Evolutionary conservation across 305 asterid genomes (phyloP).

Genomic region (Fraxinus xanthoxyloides): DNA sequence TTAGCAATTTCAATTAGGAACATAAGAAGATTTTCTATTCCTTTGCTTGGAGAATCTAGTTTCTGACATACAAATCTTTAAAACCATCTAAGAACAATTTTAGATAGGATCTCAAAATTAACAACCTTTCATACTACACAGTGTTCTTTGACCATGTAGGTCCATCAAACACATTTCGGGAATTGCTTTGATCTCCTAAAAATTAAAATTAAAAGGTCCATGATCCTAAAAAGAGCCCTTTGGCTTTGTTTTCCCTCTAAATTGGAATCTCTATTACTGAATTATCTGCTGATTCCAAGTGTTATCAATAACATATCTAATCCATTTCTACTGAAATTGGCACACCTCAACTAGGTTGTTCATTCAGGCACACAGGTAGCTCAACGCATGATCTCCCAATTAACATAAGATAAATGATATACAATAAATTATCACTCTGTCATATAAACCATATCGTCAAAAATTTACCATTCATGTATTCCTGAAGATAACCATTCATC

Average conservation of each 20-base stretch:
- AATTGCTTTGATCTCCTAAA: neutral
- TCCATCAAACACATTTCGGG: too few relatives aligned
- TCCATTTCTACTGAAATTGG: neutral
- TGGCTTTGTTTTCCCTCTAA: neutral
- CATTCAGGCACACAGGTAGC: neutral
- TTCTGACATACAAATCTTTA: too few relatives aligned
- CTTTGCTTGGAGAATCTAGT: too few relatives aligned
- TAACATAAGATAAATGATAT: neutral
- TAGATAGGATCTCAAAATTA: too few relatives aligned
- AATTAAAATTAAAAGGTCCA: neutral
- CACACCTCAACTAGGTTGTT: neutral
- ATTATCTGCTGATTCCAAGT: neutral
- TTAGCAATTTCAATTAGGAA: too few relatives aligned
- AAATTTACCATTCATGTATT: neutral
- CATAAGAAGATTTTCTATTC: too few relatives aligned
- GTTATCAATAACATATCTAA: neutral
- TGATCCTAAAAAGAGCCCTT: neutral
- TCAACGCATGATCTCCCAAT: neutral
- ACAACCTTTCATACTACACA: too few relatives aligned
- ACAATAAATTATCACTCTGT: neutral
- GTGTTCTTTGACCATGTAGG: too few relatives aligned
- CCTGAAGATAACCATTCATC: neutral
- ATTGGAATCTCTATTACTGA: neutral
- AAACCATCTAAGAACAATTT: too few relatives aligned
- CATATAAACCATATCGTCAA: neutral